Percentiles rank a stretch among this genome's conserved stretches.
phyloP scores from a whole-genome alignment of 345 rosid genomes.

The Hevea brasiliensis region DNA sequence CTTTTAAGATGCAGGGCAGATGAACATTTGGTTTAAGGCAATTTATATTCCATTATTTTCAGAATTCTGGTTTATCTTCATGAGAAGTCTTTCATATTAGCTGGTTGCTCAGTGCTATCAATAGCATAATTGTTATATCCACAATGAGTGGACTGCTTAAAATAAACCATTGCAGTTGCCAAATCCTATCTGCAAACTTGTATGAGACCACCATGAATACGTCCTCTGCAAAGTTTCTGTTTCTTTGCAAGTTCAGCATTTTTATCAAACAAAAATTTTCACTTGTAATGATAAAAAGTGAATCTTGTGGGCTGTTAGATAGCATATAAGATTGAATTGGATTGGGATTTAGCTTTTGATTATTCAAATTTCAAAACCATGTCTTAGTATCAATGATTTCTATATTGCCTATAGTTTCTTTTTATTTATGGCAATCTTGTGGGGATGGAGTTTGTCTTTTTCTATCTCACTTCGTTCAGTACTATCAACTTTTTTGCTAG shows the following conservation, averaged over 20 bases:
- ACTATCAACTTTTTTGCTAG: background rate
- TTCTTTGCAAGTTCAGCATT: background rate
- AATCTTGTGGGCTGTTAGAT: background rate
- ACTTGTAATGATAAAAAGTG: background rate
- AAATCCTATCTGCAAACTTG: background rate
- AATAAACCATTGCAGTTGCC: background rate
- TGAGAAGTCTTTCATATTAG: too few species aligned
- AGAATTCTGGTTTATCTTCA: too few species aligned
- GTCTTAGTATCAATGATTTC: background rate
- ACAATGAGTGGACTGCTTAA: background rate
- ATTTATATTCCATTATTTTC: background rate
- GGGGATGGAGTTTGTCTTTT: background rate
- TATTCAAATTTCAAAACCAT: background rate
- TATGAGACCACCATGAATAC: background rate
- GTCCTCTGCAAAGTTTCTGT: background rate
- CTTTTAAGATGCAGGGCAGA: background rate
- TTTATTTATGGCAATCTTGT: background rate
- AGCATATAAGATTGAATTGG: background rate
- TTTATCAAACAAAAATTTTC: background rate
- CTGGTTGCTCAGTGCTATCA: background rate
- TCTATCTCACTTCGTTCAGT: background rate
- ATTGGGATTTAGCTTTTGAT: background rate
- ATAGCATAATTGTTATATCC: background rate
- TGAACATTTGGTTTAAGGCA: background rate
- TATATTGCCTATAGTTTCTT: conserved; percentile 1